Base-by-base conservation (phyloP, 768 basidiomycete genomes). In the Infundibulicybe gibba region DNA sequence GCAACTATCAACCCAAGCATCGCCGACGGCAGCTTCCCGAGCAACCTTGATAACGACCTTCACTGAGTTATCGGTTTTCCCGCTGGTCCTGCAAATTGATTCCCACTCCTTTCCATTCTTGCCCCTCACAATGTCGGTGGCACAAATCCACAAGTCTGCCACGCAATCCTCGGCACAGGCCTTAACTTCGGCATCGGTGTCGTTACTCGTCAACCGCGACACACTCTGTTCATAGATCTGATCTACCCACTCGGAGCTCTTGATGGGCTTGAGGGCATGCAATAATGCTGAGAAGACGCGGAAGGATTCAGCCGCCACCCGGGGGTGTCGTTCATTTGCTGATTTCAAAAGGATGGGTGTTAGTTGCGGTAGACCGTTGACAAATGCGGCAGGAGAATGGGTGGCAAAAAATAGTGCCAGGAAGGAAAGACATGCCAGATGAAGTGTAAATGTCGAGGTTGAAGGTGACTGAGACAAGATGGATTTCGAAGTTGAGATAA, bases 121-220 rank as follows among this genome's bases (percentile, higher is more conserved):
- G 2, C 66, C 61, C 53, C 64, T 75, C 32, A 90, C 74, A 12
- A 81, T 64, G 40, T 93, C 90, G 1, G 87, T 84, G 1, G 93
- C 91, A 54, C 83, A 85, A 43, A 91, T 77, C 84, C 97, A 91
- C 8, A 98, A 68, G 60, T 93, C 87, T 1, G 87, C 94, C 38
- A 95, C 76, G 41, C 81, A 82, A 30, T 87, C 83, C 55, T 97
- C 87, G 0, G 93, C 93, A 52, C 78, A 81, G 17, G 77, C 75
- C 32, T 93, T 80, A 16, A 98, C 91, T 52, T 97, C 94, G 3
- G 88, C 83, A 61, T 98, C 95, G 1, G 94, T 94, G 54, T 94
- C 89, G 50, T 88, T 82, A 40, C 78, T 85, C 42, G 71, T 77
- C 32, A 99, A 67, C 43, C 91, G 76, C 16, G 69, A 62, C 3